A percentile compares a stretch with the other conserved stretches of the same genome.
These are phyloP conservation scores for Wickerhamomyces sp. DNA, from an alignment of 1,139 yeast species.

Conservation along the genomic window DNA sequence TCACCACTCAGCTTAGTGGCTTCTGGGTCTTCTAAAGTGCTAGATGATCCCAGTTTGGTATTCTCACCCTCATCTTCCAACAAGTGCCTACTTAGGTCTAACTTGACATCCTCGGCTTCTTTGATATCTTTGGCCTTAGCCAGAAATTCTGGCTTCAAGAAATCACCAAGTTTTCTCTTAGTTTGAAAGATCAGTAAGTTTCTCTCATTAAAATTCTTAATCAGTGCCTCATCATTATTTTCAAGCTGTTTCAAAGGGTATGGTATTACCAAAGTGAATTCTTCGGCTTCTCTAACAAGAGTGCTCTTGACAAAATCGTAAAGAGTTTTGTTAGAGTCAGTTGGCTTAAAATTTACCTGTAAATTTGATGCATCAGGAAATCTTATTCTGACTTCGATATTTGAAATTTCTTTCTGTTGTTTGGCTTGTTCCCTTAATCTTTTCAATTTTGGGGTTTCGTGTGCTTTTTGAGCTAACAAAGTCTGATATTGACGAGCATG, in stretches of 20 bases:
- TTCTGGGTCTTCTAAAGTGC: too few species aligned
- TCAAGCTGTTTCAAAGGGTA: constrained; percentile 36
- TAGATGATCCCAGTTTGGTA: too few species aligned
- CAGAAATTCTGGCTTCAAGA: constrained; percentile 29
- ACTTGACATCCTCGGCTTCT: constrained; percentile 34
- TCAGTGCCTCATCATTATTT: constrained; percentile 13
- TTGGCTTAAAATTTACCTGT: constrained; percentile 41
- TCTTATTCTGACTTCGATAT: constrained; percentile 40
- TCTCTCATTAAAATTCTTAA: constrained; percentile 27
- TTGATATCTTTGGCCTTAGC: constrained; percentile 30
- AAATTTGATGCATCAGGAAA: constrained; percentile 50
- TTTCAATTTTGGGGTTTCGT: constrained; percentile 29
- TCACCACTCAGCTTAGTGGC: too few species aligned
- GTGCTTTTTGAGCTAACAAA: constrained; percentile 36
- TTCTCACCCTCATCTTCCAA: constrained; percentile 22
- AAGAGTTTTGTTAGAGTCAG: constrained; percentile 31
- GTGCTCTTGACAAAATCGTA: constrained; percentile 34
- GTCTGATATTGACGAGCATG: constrained; percentile 52
- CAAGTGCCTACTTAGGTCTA: constrained; percentile 32
- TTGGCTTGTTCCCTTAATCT: constrained; percentile 13
- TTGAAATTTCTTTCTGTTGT: constrained; percentile 14
- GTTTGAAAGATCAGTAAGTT: constrained; percentile 29
- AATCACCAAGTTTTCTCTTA: constrained; percentile 14
- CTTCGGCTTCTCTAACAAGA: constrained; percentile 25
- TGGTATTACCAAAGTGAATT: constrained; percentile 36